These are phyloP conservation scores for Daucus carota DNA, from an alignment of 129 eudicot genomes.

Conservation along the genomic window DNA sequence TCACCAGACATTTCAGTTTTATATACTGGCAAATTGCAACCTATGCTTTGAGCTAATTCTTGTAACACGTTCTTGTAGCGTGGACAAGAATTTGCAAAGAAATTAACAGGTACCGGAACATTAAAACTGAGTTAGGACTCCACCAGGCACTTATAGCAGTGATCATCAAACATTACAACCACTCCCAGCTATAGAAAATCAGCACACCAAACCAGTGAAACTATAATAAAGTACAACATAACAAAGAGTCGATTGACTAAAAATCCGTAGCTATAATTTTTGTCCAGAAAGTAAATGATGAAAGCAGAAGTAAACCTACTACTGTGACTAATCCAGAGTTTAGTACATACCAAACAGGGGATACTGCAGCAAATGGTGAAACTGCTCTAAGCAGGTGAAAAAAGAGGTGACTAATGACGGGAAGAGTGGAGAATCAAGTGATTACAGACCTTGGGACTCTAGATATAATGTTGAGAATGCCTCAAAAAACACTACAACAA, in stretches of 20 bases:
- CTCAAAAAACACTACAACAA: too few species aligned
- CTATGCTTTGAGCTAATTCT: constrained; percentile 29
- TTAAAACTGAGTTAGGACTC: neutral
- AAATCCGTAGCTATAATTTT: neutral
- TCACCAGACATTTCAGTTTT: constrained; percentile 19
- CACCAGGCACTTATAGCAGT: neutral
- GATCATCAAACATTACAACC: neutral
- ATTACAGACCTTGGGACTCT: neutral
- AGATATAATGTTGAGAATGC: too few species aligned
- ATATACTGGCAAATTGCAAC: constrained; percentile 22
- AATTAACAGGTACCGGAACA: neutral
- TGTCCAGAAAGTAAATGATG: neutral
- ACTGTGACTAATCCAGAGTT: neutral
- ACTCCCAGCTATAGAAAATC: neutral
- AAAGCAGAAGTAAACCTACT: neutral
- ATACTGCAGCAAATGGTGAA: neutral
- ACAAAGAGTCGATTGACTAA: neutral
- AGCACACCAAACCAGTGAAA: too few species aligned
- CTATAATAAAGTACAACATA: neutral
- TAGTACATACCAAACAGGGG: neutral
- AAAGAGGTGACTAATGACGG: neutral
- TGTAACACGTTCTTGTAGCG: constrained; percentile 26
- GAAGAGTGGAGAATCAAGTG: neutral
- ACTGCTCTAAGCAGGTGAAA: neutral
- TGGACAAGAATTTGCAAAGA: constrained; percentile 9